phyloP scores from a whole-genome alignment of 352 stramenopile species.

The Phytophthora rubi region DNA sequence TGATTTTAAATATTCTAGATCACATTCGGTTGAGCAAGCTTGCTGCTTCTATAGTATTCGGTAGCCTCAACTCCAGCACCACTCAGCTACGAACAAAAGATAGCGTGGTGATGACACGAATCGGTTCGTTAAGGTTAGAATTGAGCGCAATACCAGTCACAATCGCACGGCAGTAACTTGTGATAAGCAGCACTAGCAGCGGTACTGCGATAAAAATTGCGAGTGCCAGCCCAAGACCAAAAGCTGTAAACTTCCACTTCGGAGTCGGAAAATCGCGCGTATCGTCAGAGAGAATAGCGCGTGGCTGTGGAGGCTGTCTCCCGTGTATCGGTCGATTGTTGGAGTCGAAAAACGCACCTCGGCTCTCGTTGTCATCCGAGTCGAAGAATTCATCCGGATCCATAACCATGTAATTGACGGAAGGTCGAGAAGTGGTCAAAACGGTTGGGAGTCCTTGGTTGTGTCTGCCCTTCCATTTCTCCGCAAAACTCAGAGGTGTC shows the following conservation, averaged over 20 bases:
- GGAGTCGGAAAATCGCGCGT: constrained; percentile 20
- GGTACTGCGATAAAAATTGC: constrained; percentile 20
- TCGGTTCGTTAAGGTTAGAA: constrained; percentile 46
- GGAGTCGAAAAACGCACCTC: constrained; percentile 36
- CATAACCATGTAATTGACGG: constrained; percentile 37
- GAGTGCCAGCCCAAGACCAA: constrained; percentile 7
- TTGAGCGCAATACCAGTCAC: constrained; percentile 50
- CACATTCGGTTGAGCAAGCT: too few relatives aligned
- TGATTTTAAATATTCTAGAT: too few relatives aligned
- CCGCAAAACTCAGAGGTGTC: constrained; percentile 20
- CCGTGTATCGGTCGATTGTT: constrained; percentile 30
- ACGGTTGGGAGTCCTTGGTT: constrained; percentile 6
- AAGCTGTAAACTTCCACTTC: constrained; percentile 14
- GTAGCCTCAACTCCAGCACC: background rate
- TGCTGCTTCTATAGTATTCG: too few relatives aligned
- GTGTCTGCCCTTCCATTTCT: constrained; percentile 2
- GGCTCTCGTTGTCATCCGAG: constrained; percentile 14
- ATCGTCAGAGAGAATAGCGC: constrained; percentile 28
- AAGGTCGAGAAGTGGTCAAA: constrained; percentile 4
- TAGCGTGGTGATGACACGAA: constrained; percentile 32
- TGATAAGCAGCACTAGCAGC: constrained; percentile 28
- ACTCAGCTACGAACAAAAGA: constrained; percentile 8
- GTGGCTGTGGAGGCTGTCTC: constrained; percentile 20
- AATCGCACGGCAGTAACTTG: constrained; percentile 25
- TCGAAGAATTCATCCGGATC: constrained; percentile 25